Evolutionary conservation across 1,284 basidiomycete species (phyloP).

Genomic region (Athelia sp.): DNA sequence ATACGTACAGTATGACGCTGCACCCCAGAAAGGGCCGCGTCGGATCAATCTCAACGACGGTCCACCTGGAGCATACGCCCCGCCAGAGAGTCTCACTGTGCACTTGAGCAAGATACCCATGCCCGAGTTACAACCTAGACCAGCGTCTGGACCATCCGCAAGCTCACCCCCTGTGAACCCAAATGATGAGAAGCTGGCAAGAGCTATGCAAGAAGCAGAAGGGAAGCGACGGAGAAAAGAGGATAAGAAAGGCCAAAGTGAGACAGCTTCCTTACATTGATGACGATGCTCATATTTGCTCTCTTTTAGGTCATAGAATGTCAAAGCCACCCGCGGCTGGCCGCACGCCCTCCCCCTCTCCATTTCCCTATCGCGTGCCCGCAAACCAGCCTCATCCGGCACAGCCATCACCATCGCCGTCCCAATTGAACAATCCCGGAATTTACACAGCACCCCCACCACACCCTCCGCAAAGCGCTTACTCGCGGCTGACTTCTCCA

Average conservation of each 20-base stretch:
- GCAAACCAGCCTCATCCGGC: conserved; percentile 27
- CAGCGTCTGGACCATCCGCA: conserved; percentile 5
- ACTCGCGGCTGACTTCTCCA: not conserved
- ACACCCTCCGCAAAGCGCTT: conserved; percentile 5
- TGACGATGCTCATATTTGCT: conserved; percentile 3
- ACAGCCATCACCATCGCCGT: conserved; percentile 38
- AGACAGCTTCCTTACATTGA: conserved; percentile 16
- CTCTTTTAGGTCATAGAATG: conserved; percentile 16
- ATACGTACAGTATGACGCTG: conserved; percentile 69
- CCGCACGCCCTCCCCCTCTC: conserved; percentile 9
- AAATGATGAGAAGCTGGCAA: conserved; percentile 12
- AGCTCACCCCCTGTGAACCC: not conserved
- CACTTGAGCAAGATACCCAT: conserved; percentile 81
- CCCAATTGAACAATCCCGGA: conserved; percentile 39
- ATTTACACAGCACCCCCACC: conserved; percentile 31
- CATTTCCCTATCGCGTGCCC: conserved; percentile 8
- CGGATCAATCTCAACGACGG: conserved; percentile 66
- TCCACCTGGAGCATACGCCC: conserved; percentile 42
- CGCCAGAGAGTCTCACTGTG: conserved; percentile 60
- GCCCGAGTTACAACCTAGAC: conserved; percentile 66
- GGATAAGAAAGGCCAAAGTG: conserved; percentile 26
- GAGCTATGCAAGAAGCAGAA: conserved; percentile 11
- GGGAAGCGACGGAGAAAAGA: conserved; percentile 21
- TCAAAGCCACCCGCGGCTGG: conserved; percentile 22
- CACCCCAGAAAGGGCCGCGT: conserved; percentile 47